Evolutionary conservation across 2,329 filamentous ascomycete species (phyloP), one percentile per base, ranked within the genome.

Genomic region (Pyrenochaeta sp.): DNA sequence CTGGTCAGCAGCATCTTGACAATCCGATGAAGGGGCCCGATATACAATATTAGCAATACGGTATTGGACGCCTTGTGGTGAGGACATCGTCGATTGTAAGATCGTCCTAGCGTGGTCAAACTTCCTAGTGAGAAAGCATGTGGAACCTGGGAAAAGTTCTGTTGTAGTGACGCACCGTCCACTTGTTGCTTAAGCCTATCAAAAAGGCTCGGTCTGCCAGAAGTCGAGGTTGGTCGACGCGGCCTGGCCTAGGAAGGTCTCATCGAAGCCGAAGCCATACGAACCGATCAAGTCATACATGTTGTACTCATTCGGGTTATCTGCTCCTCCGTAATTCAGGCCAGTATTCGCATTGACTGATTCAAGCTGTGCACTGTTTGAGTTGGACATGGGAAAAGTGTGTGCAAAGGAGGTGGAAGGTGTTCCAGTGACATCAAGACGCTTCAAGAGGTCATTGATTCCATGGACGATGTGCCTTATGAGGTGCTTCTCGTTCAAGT

Each of bases 201-300:
- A 71, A 37, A 68, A 68, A 19, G 62, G 64, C 39, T 70, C 68
- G 6, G 64, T 66, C 24, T 72, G 64, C 71, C 72, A 74, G 39
- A 73, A 69, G 22, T 72, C 70, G 27, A 74, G 52, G 56, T 72
- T 68, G 28, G 65, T 69, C n/a, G 66, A 62, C 19, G 65, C 66
- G 2, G 64, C 71, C 56, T 73, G 70, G 19, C 69, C 68, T 19
- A 74, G 51, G n/a, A 73, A 74, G 2, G 69, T 66, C 52, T 73
- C 72, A 30, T 74, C 71, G 45, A 73, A 73, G 4, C 71, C 71
- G 53, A 74, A 74, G 19, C 71, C 71, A 58, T 74, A 74, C 12
- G 65, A 72, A 6, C 69, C 68, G 32, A 73, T 72, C 46, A 74
- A 45, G 50, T 74, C 66, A 50, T 72, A 71, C 64, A 71, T 71